phyloP scores from a whole-genome alignment of 495 filamentous ascomycete species.

The Evernia prunastri region DNA sequence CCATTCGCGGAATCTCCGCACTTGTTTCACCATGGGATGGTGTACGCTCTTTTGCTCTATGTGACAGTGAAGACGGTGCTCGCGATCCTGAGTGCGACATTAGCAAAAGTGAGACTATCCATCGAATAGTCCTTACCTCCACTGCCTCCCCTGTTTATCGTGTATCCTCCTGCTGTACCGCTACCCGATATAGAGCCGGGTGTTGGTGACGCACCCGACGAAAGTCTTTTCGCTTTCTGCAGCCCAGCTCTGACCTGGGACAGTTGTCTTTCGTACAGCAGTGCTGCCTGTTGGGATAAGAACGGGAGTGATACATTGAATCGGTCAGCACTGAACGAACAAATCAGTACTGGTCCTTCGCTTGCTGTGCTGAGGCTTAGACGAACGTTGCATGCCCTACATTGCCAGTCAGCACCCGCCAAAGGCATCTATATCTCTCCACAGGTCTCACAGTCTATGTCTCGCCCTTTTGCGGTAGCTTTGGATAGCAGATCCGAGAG shows the following conservation, averaged over 20 bases:
- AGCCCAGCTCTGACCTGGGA: conserved; percentile 87
- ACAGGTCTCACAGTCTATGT: conserved; percentile 67
- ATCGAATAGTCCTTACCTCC: conserved; percentile 39
- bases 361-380: conserved; percentile 9
- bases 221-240: conserved; percentile 58
- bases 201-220: conserved; percentile 40
- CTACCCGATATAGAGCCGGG: conserved; percentile 47
- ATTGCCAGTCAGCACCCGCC: conserved; percentile 32
- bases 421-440: conserved; percentile 12
- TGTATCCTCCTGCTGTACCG: conserved; percentile 46
- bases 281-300: conserved; percentile 87
- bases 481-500: conserved; percentile 87
- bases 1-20: neutral
- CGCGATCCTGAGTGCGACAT: conserved; percentile 41
- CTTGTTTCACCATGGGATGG: conserved; percentile 23
- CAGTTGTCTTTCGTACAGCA: conserved; percentile 87
- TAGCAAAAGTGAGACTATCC: conserved; percentile 13
- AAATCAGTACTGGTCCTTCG: conserved; percentile 17
- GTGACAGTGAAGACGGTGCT: conserved; percentile 54
- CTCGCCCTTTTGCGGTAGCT: conserved; percentile 57
- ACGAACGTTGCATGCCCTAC: conserved; percentile 76
- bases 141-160: conserved; percentile 53
- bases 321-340: conserved; percentile 43
- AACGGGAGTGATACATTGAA: conserved; percentile 80
- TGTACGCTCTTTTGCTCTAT: conserved; percentile 55